Conservation (phyloP, 345 rosid species). For the Dipteronia sinensis region DNA sequence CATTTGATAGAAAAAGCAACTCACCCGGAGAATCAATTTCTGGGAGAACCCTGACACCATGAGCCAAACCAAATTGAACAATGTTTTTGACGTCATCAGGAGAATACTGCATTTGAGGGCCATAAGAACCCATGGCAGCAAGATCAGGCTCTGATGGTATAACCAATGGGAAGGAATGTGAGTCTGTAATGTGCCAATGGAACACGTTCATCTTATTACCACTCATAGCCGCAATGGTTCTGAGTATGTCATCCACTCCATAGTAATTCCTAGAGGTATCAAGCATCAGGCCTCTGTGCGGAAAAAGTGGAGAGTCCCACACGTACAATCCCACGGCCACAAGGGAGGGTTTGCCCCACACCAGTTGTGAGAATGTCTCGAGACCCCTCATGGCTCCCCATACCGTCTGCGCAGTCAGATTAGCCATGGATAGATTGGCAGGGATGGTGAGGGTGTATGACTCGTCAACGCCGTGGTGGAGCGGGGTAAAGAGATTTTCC, state of each 20-base stretch:
- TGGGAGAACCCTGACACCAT: conserved; percentile 79
- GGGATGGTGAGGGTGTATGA: conserved; percentile 68
- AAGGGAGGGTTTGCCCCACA: conserved; percentile 60
- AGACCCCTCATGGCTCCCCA: conserved; percentile 95
- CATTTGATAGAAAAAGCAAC: conserved; percentile 6
- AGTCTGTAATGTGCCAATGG: conserved; percentile 90
- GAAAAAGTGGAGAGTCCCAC: conserved; percentile 65
- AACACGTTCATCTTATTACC: conserved; percentile 84
- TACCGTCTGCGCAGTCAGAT: conserved; percentile 49
- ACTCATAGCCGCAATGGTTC: conserved; percentile 74
- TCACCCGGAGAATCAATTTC: conserved; percentile 89
- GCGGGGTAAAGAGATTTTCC: conserved; percentile 48
- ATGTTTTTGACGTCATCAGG: conserved; percentile 55
- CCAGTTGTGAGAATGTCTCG: conserved; percentile 83
- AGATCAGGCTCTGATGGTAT: conserved; percentile 80
- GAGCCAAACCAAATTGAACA: conserved; percentile 69
- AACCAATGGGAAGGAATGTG: conserved; percentile 80
- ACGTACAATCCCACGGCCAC: conserved; percentile 52
- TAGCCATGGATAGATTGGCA: conserved; percentile 27
- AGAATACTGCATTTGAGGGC: conserved; percentile 58
- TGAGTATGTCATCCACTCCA: conserved; percentile 58
- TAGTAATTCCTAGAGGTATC: conserved; percentile 89
- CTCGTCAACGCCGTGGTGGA: conserved; percentile 70
- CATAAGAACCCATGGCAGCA: conserved; percentile 72
- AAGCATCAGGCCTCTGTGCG: conserved; percentile 67